Percentiles rank a stretch among this genome's conserved stretches.
Evolutionary conservation across 805 yeast genomes (phyloP).

Genomic region (Tetrapisispora pingtungensis): DNA sequence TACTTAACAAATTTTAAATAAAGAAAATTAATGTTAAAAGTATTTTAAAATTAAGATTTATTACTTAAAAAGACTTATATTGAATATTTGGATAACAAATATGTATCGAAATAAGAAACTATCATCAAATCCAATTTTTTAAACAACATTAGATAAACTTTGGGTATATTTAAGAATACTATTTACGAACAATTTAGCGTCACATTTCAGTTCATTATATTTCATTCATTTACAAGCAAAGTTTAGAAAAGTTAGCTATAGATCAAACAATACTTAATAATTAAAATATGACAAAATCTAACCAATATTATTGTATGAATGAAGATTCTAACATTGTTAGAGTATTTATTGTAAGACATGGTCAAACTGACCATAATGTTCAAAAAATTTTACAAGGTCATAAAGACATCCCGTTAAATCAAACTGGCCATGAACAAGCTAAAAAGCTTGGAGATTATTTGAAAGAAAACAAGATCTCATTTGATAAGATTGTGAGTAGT

Average conservation of each 20-base stretch:
- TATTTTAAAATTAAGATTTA: not conserved
- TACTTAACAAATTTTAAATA: no score
- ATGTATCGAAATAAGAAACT: no score
- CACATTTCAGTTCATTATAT: no score
- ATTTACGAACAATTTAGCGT: no score
- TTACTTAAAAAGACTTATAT: no score
- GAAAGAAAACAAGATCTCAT: slow-evolving; percentile 26
- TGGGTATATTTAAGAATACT: no score
- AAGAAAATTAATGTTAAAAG: not conserved
- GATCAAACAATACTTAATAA: no score
- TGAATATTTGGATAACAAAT: no score
- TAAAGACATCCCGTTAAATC: slow-evolving; percentile 51
- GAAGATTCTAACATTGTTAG: slow-evolving; percentile 33
- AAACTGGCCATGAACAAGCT: slow-evolving; percentile 54
- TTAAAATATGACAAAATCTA: slow-evolving; percentile 13
- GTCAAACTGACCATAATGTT: slow-evolving; percentile 69
- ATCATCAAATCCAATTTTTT: no score
- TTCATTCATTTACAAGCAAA: no score
- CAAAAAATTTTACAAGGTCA: slow-evolving; percentile 74
- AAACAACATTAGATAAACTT: no score
- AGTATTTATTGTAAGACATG: slow-evolving; percentile 66
- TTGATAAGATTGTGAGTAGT: slow-evolving; percentile 32
- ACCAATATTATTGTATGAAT: slow-evolving; percentile 21
- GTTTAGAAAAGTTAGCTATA: no score
- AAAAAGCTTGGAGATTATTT: slow-evolving; percentile 35